Conservation (phyloP, 2,329 filamentous ascomycete genomes). For the Dactylellina leptospora region DNA sequence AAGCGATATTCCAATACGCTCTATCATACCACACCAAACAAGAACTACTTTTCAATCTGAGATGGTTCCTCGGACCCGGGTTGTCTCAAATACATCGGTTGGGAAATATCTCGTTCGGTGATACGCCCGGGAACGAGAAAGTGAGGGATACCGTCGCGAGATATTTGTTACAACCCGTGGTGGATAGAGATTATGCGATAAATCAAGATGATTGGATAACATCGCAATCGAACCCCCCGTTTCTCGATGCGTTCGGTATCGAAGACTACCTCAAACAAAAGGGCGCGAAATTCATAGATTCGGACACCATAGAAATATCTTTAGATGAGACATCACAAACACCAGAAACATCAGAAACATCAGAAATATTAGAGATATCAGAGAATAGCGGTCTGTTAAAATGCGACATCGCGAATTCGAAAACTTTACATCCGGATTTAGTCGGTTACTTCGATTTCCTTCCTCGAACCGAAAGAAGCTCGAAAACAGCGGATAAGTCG, state of each 20-base stretch:
- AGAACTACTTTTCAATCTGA: constrained; percentile 6
- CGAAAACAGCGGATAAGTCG: too few species aligned
- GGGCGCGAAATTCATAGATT: constrained; percentile 1
- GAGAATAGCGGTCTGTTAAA: too few species aligned
- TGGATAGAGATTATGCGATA: background rate
- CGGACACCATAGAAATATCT: constrained; percentile 8
- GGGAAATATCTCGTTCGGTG: constrained; percentile 1
- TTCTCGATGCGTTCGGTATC: constrained; percentile 9
- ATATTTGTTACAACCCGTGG: background rate
- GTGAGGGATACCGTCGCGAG: background rate
- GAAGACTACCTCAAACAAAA: background rate
- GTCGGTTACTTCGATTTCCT: too few species aligned
- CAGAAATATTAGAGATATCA: too few species aligned
- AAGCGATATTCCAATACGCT: constrained; percentile 1
- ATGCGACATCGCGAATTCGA: too few species aligned
- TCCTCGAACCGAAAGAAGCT: too few species aligned
- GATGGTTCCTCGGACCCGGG: constrained; percentile 18
- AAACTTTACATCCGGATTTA: too few species aligned
- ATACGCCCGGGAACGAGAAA: background rate
- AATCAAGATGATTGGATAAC: too few species aligned
- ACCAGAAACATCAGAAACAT: too few species aligned
- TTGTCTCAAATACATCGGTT: constrained; percentile 5
- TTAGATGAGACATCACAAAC: too few species aligned
- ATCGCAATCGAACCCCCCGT: background rate
- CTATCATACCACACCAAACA: constrained; percentile 4